A percentile compares a stretch with the other conserved stretches of the same genome.
phyloP scores from a whole-genome alignment of 192 early-diverging fungal genomes.

The Podila horticola region DNA sequence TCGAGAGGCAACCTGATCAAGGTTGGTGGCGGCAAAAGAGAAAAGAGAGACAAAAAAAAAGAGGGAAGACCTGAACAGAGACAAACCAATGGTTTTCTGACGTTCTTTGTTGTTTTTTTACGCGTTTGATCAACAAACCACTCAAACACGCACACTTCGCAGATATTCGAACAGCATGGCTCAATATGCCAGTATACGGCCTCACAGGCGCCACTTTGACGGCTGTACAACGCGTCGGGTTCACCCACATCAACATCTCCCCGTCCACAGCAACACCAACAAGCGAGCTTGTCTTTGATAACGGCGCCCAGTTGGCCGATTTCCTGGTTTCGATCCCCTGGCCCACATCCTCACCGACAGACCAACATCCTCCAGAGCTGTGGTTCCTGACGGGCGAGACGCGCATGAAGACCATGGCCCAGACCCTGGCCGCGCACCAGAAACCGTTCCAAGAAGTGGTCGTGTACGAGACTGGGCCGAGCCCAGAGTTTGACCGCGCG shows the following conservation, averaged over 20 bases:
- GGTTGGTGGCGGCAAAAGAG: neutral
- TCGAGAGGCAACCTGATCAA: slow-evolving; percentile 19
- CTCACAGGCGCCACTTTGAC: slow-evolving; percentile 37
- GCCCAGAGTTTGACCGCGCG: slow-evolving; percentile 15
- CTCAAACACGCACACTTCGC: neutral
- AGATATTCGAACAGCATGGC: slow-evolving; percentile 33
- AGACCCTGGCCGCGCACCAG: slow-evolving; percentile 2
- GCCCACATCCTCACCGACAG: slow-evolving; percentile 3
- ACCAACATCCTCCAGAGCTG: slow-evolving; percentile 3
- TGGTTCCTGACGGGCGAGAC: slow-evolving; percentile 43
- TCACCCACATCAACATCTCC: slow-evolving; percentile 23
- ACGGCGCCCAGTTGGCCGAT: slow-evolving; percentile 22
- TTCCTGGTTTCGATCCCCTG: slow-evolving; percentile 23
- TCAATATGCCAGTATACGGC: slow-evolving; percentile 28
- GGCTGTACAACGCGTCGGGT: slow-evolving; percentile 17
- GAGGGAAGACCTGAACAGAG: too few relatives aligned
- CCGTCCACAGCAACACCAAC: neutral
- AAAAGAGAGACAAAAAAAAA: neutral
- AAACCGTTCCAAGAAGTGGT: slow-evolving; percentile 29
- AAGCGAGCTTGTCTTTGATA: slow-evolving; percentile 5
- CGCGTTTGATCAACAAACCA: neutral
- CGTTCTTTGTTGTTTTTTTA: neutral
- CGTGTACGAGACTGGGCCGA: slow-evolving; percentile 30
- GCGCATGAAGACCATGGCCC: slow-evolving; percentile 38
- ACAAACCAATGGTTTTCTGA: neutral